Evolutionary conservation across 495 filamentous ascomycete species (phyloP).

Genomic region (Aspergillus bertholletiae): DNA sequence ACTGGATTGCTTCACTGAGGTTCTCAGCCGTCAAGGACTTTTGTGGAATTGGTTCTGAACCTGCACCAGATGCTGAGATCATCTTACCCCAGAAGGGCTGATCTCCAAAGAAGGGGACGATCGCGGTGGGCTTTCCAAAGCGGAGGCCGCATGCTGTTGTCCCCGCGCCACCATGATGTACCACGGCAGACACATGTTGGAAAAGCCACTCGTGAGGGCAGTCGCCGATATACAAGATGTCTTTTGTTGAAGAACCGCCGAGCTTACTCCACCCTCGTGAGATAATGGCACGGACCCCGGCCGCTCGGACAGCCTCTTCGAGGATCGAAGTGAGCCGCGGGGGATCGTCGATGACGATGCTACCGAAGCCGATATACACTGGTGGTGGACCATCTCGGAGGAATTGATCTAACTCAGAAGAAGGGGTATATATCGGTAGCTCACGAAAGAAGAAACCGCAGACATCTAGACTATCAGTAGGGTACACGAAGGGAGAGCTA

Average conservation of each 20-base stretch:
- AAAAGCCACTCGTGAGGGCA: conserved; percentile 68
- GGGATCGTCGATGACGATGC: conserved; percentile 61
- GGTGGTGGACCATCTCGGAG: conserved; percentile 52
- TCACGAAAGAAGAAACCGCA: conserved; percentile 61
- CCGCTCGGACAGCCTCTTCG: conserved; percentile 48
- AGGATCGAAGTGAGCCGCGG: conserved; percentile 49
- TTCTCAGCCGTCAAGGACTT: conserved; percentile 61
- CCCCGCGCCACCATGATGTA: conserved; percentile 66
- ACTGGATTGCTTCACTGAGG: conserved; percentile 65
- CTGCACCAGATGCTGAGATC: conserved; percentile 62
- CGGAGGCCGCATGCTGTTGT: conserved; percentile 62
- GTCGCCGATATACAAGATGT: conserved; percentile 57
- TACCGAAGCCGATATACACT: conserved; percentile 67
- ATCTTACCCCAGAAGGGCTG: conserved; percentile 83
- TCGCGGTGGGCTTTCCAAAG: conserved; percentile 54
- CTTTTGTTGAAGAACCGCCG: conserved; percentile 40
- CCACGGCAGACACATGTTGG: conserved; percentile 55
- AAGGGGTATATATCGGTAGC: conserved; percentile 48
- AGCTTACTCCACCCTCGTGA: conserved; percentile 64
- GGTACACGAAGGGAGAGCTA: not conserved
- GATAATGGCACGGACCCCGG: conserved; percentile 55
- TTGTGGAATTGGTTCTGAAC: conserved; percentile 69
- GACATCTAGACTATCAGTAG: conserved; percentile 33
- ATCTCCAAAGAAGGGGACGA: conserved; percentile 67
- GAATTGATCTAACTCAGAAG: conserved; percentile 48